Conservation (phyloP, 768 basidiomycete genomes). For the Cystobasidium ongulense region DNA sequence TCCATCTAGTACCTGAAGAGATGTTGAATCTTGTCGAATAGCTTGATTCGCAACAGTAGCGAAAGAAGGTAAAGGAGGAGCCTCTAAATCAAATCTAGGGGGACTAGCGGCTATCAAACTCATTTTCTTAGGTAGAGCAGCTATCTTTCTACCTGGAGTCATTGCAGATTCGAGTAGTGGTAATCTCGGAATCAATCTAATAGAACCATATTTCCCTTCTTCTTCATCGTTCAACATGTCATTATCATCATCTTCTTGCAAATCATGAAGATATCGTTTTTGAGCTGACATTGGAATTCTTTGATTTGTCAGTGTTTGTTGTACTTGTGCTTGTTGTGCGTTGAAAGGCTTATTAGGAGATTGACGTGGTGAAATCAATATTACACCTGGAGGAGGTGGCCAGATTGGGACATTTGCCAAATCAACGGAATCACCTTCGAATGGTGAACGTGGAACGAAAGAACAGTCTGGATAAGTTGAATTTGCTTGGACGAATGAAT, state of each 20-base stretch:
- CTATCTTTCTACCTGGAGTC: slow-evolving; percentile 12
- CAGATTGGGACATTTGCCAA: slow-evolving; percentile 15
- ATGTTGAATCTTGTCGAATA: not conserved
- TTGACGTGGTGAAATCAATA: slow-evolving; percentile 15
- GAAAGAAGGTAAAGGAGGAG: slow-evolving; percentile 26
- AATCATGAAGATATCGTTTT: not conserved
- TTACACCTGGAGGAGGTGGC: slow-evolving; percentile 25
- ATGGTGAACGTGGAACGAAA: not conserved
- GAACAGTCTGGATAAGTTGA: not conserved
- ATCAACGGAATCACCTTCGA: slow-evolving; percentile 19
- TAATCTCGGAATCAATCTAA: not conserved
- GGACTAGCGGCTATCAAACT: slow-evolving; percentile 12
- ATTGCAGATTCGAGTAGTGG: not conserved
- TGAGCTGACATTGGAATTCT: not conserved
- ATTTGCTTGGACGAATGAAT: not conserved
- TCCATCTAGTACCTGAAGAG: not conserved
- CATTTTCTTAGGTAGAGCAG: slow-evolving; percentile 12
- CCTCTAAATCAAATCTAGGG: slow-evolving; percentile 22
- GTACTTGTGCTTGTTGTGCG: not conserved
- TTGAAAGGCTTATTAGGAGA: not conserved
- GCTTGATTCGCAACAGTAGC: slow-evolving; percentile 7
- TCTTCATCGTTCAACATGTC: not conserved
- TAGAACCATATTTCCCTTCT: not conserved
- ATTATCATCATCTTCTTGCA: not conserved
- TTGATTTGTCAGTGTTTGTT: too few relatives aligned